phyloP scores from a whole-genome alignment of 108 stramenopile species.

The Ochromonas danica region DNA sequence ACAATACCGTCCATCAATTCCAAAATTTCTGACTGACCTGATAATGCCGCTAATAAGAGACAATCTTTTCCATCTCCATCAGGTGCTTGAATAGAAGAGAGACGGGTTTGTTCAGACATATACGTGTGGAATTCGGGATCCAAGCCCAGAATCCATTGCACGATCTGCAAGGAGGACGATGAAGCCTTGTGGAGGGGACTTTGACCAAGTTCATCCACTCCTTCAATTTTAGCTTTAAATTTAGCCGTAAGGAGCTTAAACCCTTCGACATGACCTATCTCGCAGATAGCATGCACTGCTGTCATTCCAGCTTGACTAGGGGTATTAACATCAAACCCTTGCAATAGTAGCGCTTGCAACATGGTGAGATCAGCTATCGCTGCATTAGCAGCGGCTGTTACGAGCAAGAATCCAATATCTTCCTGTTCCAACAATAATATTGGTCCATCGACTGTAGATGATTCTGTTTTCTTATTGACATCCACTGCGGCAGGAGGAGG shows the following conservation, averaged over 20 bases:
- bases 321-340: not conserved
- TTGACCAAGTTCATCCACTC: not conserved
- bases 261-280: constrained; percentile 10
- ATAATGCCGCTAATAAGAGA: not conserved
- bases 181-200: constrained; percentile 15
- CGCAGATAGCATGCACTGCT: not conserved
- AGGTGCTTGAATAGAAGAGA: not conserved
- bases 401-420: not conserved
- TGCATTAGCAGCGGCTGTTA: not conserved
- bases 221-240: not conserved
- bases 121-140: not conserved
- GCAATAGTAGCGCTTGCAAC: not conserved
- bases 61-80: constrained; percentile 25
- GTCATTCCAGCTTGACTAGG: not conserved
- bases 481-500: not conserved
- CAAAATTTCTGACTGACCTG: not conserved
- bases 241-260: not conserved
- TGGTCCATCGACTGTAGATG: no score
- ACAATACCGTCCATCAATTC: not conserved
- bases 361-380: not conserved
- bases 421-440: not conserved
- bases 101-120: not conserved
- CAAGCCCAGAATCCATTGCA: not conserved
- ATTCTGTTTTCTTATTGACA: not conserved
- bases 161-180: not conserved